Evolutionary conservation across 257 asterid genomes (phyloP).

Genomic region (Lavandula angustifolia): DNA sequence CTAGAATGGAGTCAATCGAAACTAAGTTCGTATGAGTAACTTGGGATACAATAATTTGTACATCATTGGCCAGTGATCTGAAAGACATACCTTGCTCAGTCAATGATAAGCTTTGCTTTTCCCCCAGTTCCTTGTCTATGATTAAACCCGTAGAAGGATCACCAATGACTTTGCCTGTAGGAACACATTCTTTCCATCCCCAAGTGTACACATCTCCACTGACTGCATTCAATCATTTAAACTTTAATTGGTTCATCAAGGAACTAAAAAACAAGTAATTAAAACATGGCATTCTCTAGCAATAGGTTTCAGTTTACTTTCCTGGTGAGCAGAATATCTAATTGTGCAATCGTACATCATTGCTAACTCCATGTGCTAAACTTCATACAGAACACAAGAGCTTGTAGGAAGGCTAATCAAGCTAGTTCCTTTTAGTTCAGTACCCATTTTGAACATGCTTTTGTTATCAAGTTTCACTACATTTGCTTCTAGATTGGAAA

Average conservation of each 20-base stretch:
- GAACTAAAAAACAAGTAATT: conserved; percentile 5
- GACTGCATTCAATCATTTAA: conserved; percentile 51
- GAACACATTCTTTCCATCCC: conserved; percentile 99
- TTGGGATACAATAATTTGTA: conserved; percentile 35
- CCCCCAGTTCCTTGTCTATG: conserved; percentile 55
- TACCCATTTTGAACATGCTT: conserved; percentile 1
- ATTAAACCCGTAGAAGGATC: conserved; percentile 51
- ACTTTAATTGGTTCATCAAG: conserved; percentile 15
- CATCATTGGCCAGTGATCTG: conserved; percentile 34
- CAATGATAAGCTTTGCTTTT: conserved; percentile 49
- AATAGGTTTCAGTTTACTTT: conserved; percentile 14
- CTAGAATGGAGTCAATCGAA: conserved; percentile 58
- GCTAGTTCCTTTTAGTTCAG: neutral
- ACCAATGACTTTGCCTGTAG: conserved; percentile 78
- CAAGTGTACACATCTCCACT: conserved; percentile 87
- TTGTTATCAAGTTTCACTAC: conserved; percentile 2
- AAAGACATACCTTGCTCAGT: conserved; percentile 67
- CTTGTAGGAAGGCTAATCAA: conserved; percentile 5
- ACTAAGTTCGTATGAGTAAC: conserved; percentile 44
- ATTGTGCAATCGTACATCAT: neutral
- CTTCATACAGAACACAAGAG: neutral
- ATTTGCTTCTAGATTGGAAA: conserved; percentile 2
- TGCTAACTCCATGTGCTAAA: conserved; percentile 12
- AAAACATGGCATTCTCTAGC: neutral
- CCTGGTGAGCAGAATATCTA: neutral